These are phyloP conservation scores for Neurospora intermedia DNA, from an alignment of 495 filamentous ascomycete genomes.

Conservation along the genomic window DNA sequence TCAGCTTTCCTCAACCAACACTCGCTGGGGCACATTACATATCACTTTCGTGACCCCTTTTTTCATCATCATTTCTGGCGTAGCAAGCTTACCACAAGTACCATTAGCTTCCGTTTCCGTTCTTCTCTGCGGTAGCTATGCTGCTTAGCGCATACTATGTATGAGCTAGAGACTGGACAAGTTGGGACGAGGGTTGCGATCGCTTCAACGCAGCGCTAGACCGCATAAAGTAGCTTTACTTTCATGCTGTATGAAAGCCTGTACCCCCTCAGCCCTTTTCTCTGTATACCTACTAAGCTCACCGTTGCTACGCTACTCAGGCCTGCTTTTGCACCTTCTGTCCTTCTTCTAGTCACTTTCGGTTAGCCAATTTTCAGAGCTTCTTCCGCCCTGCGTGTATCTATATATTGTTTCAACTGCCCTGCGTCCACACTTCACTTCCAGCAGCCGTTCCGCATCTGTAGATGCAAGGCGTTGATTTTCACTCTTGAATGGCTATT, in stretches of 20 bases:
- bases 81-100: background rate
- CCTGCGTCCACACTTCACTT: background rate
- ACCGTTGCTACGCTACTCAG: slow-evolving; percentile 10
- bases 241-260: background rate
- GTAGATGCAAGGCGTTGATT: background rate
- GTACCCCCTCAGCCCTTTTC: slow-evolving; percentile 11
- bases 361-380: background rate
- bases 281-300: slow-evolving; percentile 6
- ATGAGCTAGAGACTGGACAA: slow-evolving; percentile 2
- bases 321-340: slow-evolving; percentile 5
- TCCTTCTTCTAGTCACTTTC: slow-evolving; percentile 6
- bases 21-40: background rate
- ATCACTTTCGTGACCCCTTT: background rate
- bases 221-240: background rate
- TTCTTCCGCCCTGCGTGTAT: slow-evolving; percentile 3
- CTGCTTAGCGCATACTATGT: background rate
- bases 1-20: background rate
- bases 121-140: slow-evolving; percentile 7
- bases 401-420: slow-evolving; percentile 3
- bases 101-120: slow-evolving; percentile 1
- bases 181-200: slow-evolving; percentile 5
- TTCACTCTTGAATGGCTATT: background rate
- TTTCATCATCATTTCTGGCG: background rate
- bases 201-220: slow-evolving; percentile 11
- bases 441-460: background rate